A percentile compares a stretch with the other conserved stretches of the same genome.
Conservation (phyloP, 2,329 filamentous ascomycete genomes). For the Lachnum nothofagi region DNA sequence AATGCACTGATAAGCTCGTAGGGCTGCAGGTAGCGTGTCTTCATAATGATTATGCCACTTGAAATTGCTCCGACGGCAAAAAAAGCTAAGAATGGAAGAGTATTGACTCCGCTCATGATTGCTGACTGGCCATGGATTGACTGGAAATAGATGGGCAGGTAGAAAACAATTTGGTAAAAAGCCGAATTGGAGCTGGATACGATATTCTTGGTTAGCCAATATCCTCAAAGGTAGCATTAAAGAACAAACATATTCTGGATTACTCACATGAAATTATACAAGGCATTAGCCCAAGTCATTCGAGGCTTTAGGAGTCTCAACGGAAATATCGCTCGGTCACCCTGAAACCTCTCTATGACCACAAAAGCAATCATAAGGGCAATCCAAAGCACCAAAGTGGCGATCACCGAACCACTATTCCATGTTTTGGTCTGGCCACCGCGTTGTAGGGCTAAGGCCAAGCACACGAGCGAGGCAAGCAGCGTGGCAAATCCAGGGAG, state of each 20-base stretch:
- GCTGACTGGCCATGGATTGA: constrained; percentile 36
- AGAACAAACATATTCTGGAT: no score
- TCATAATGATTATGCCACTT: constrained; percentile 29
- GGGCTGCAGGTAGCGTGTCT: constrained; percentile 36
- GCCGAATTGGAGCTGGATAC: constrained; percentile 33
- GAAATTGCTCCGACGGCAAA: constrained; percentile 17
- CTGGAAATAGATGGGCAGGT: constrained; percentile 47
- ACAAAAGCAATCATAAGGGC: constrained; percentile 23
- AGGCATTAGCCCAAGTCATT: constrained; percentile 1
- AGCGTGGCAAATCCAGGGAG: constrained; percentile 38
- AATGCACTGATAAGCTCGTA: constrained; percentile 39
- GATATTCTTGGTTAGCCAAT: not conserved
- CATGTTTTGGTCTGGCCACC: constrained; percentile 40
- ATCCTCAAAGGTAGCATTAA: not conserved
- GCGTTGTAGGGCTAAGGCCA: constrained; percentile 41
- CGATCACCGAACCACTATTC: constrained; percentile 37
- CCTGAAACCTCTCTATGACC: constrained; percentile 36
- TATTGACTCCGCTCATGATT: constrained; percentile 32
- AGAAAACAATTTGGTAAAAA: constrained; percentile 37
- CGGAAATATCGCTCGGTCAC: constrained; percentile 44
- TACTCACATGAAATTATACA: constrained; percentile 5
- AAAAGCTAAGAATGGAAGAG: constrained; percentile 22
- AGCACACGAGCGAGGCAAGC: constrained; percentile 38
- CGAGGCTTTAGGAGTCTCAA: constrained; percentile 3
- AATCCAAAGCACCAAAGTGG: constrained; percentile 35